These are phyloP conservation scores for Fusarium lateritium DNA, from an alignment of 2,329 filamentous ascomycete genomes.

Conservation along the genomic window DNA sequence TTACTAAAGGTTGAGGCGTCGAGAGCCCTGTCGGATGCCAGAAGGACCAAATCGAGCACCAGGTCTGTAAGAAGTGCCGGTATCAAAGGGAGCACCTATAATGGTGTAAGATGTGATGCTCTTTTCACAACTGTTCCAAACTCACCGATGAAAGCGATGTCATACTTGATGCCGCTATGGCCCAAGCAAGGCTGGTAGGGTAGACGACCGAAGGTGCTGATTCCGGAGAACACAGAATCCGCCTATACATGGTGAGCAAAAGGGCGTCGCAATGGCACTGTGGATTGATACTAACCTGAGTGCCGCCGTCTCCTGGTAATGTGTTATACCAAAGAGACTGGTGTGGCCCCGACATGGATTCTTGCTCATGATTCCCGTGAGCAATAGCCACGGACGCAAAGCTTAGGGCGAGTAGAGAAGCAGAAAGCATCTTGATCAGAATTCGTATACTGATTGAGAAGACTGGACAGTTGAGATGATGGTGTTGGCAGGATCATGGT, in stretches of 20 bases:
- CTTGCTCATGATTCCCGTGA: constrained; percentile 74
- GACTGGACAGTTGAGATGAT: rapidly evolving
- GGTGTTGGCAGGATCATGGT: rapidly evolving
- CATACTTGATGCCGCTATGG: constrained; percentile 79
- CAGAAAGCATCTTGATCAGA: constrained; percentile 47
- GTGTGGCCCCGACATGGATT: constrained; percentile 76
- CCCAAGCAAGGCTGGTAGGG: constrained; percentile 83
- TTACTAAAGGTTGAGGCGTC: constrained; percentile 89
- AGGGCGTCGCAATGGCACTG: too few relatives aligned
- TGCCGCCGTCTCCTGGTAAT: constrained; percentile 86
- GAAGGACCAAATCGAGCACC: constrained; percentile 88
- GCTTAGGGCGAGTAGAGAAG: constrained; percentile 54
- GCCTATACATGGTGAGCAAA: constrained; percentile 64
- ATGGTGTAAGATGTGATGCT: constrained; percentile 3
- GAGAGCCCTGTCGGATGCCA: constrained; percentile 88
- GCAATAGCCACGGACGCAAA: constrained; percentile 68
- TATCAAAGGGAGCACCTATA: constrained; percentile 86
- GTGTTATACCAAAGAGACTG: constrained; percentile 86
- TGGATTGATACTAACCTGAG: constrained; percentile 68
- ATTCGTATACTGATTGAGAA: not conserved
- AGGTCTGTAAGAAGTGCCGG: constrained; percentile 86
- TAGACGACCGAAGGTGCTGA: constrained; percentile 86
- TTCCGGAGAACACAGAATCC: constrained; percentile 90
- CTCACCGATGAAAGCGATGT: constrained; percentile 86
- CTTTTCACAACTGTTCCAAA: constrained; percentile 17